Evolutionary conservation across 345 rosid genomes (phyloP).

Genomic region (Syzygium jambos): DNA sequence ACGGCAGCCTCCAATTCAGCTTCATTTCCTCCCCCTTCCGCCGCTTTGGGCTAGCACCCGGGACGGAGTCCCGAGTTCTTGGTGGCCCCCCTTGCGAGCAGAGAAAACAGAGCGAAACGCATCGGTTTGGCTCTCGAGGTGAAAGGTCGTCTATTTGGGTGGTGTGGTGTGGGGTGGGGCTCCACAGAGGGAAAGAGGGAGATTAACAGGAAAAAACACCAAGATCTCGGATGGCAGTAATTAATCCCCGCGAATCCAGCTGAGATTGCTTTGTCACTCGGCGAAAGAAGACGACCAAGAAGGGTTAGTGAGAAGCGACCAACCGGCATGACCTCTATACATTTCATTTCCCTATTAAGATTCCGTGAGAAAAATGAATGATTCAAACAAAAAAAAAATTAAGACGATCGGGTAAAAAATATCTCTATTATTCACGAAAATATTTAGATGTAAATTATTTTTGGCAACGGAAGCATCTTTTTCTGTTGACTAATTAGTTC

Average conservation of each 20-base stretch:
- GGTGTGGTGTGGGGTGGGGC: background rate
- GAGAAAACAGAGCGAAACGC: background rate
- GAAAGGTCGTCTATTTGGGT: background rate
- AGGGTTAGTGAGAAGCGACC: background rate
- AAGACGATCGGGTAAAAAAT: no score
- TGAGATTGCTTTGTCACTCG: background rate
- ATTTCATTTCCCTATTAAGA: no score
- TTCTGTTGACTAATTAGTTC: no score
- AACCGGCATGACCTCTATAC: background rate
- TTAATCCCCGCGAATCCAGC: background rate
- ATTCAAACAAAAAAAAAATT: no score
- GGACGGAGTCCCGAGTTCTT: background rate
- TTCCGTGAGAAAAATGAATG: no score
- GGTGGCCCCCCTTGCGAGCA: background rate
- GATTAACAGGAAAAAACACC: background rate
- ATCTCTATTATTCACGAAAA: no score
- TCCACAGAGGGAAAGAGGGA: background rate
- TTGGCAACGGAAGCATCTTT: no score
- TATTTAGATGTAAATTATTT: no score
- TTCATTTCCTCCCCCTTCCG: slow-evolving; percentile 32
- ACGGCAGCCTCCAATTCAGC: slow-evolving; percentile 21
- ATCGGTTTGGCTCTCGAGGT: background rate
- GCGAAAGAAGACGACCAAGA: background rate
- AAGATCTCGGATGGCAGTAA: background rate
- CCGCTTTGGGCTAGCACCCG: background rate